phyloP scores from a whole-genome alignment of 495 filamentous ascomycete species.

The Hypoxylon subgilvum region DNA sequence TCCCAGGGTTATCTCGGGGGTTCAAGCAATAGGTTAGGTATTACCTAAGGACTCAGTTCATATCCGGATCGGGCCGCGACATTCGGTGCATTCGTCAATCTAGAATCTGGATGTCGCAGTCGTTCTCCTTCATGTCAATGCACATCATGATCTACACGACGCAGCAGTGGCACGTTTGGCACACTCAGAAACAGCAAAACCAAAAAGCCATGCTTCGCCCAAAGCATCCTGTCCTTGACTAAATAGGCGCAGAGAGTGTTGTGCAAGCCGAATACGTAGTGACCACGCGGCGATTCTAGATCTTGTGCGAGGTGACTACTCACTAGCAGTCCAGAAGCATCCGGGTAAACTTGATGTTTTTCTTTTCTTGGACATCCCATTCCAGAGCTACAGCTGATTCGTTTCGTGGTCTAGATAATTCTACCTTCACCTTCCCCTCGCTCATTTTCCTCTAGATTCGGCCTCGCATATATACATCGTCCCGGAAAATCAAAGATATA shows the following conservation, averaged over 20 bases:
- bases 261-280: constrained; percentile 25
- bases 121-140: constrained; percentile 33
- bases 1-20: constrained; percentile 8
- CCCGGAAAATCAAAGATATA: too few species aligned
- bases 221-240: constrained; percentile 18
- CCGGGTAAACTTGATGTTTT: background rate
- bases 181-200: constrained; percentile 25
- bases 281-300: constrained; percentile 34
- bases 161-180: constrained; percentile 39
- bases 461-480: too few species aligned
- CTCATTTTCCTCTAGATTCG: too few species aligned
- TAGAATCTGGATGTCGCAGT: constrained; percentile 26
- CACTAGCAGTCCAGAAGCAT: constrained; percentile 14
- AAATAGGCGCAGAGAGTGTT: constrained; percentile 25
- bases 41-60: background rate
- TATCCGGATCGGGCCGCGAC: constrained; percentile 33
- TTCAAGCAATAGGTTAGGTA: background rate
- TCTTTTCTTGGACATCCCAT: background rate
- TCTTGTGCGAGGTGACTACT: constrained; percentile 38
- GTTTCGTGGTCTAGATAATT: too few species aligned
- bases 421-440: too few species aligned
- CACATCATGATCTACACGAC: constrained; percentile 38
- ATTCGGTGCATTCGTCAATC: constrained; percentile 23
- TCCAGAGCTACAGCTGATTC: too few species aligned
- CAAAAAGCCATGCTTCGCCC: constrained; percentile 26